Conservation (phyloP, 1,284 basidiomycete genomes). For the Leccinum proximum region DNA sequence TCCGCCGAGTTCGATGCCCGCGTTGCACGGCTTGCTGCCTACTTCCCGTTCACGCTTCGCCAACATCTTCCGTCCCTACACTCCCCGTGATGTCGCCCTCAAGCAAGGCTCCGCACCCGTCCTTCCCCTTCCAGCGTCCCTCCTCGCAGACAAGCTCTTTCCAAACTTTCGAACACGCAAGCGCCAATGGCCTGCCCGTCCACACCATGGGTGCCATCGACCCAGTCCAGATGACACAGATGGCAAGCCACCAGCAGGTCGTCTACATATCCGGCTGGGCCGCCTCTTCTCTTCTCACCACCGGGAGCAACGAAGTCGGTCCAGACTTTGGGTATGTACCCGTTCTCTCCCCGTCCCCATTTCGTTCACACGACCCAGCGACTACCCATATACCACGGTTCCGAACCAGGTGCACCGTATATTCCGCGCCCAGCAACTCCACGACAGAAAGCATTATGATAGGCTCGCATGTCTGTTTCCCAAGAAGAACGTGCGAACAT, state of each 20-base stretch:
- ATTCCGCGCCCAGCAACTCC: constrained; percentile 83
- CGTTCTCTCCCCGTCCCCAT: not conserved
- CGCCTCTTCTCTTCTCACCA: constrained; percentile 84
- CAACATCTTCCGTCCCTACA: constrained; percentile 75
- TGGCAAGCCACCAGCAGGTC: constrained; percentile 93
- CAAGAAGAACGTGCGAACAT: constrained; percentile 64
- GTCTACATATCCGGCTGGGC: constrained; percentile 98
- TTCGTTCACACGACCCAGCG: constrained; percentile 39
- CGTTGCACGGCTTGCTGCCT: constrained; percentile 61
- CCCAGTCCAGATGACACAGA: constrained; percentile 95
- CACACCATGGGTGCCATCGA: constrained; percentile 91
- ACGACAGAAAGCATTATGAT: constrained; percentile 87
- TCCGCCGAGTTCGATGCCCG: constrained; percentile 61
- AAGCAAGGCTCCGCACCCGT: constrained; percentile 89
- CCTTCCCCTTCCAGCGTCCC: constrained; percentile 71
- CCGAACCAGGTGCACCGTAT: constrained; percentile 90
- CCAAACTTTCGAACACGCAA: constrained; percentile 51
- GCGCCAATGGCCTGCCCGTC: constrained; percentile 64
- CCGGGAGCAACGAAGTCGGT: constrained; percentile 94
- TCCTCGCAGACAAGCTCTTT: constrained; percentile 84
- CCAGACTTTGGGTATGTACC: constrained; percentile 88
- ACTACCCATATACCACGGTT: constrained; percentile 94
- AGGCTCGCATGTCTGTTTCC: constrained; percentile 67
- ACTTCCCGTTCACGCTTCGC: constrained; percentile 81
- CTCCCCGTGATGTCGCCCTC: constrained; percentile 74